Conservation (phyloP, 208 protist genomes). For the Leishmania braziliensis region DNA sequence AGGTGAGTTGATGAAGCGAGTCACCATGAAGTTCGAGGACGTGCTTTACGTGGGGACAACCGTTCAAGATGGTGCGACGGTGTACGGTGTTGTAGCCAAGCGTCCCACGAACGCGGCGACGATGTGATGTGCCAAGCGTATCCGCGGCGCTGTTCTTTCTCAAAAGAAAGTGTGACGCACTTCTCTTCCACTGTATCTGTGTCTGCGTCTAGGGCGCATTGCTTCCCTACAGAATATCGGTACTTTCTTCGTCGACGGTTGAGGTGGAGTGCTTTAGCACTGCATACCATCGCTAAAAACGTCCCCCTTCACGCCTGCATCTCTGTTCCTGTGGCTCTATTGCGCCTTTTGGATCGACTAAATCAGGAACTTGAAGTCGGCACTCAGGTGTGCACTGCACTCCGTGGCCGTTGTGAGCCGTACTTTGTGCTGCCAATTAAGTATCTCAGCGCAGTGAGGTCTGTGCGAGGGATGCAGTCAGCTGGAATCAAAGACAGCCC, state of each 20-base stretch:
- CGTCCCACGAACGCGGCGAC: slow-evolving; percentile 33
- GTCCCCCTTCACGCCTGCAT: background rate
- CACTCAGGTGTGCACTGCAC: background rate
- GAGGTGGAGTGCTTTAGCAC: background rate
- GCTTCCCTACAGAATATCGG: background rate
- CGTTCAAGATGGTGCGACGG: slow-evolving; percentile 31
- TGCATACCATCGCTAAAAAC: background rate
- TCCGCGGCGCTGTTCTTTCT: background rate
- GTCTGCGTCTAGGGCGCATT: background rate
- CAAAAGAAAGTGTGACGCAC: background rate
- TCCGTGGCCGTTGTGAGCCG: background rate
- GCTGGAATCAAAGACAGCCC: background rate
- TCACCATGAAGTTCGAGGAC: slow-evolving; percentile 81
- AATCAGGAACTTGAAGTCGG: background rate
- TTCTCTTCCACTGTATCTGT: background rate
- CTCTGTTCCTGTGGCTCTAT: background rate
- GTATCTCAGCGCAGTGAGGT: background rate
- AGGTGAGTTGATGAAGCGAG: slow-evolving; percentile 66
- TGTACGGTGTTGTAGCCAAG: slow-evolving; percentile 77
- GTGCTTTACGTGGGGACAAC: slow-evolving; percentile 81
- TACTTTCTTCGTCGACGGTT: background rate
- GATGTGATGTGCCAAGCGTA: slow-evolving; percentile 7
- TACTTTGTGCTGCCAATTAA: background rate
- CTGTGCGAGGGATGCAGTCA: background rate
- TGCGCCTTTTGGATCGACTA: background rate